Percentiles rank a stretch among this genome's conserved stretches.
Evolutionary conservation across 139 green algal genomes (phyloP).

Genomic region (Chara braunii): DNA sequence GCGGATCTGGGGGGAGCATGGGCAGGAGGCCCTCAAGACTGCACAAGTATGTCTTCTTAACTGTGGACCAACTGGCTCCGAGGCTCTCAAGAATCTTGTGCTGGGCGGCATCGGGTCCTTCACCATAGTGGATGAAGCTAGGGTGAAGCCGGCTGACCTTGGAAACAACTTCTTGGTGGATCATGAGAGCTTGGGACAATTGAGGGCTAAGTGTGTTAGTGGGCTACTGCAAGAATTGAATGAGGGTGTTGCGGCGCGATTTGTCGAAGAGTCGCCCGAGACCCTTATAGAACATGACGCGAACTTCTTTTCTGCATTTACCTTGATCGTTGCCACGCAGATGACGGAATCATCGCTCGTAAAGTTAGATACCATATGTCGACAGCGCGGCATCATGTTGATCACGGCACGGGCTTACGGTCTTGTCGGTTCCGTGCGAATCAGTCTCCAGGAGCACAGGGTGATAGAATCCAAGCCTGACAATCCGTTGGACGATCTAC

Average conservation of each 20-base stretch:
- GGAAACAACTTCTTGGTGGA: constrained; percentile 90
- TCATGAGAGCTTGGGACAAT: constrained; percentile 49
- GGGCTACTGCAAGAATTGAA: constrained; percentile 86
- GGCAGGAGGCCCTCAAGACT: constrained; percentile 27
- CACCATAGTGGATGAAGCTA: constrained; percentile 78
- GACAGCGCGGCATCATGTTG: constrained; percentile 51
- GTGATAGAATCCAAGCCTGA: constrained; percentile 91
- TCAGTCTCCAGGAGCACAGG: constrained; percentile 65
- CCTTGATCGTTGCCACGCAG: constrained; percentile 84
- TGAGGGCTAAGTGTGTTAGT: constrained; percentile 61
- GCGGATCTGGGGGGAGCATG: constrained; percentile 48
- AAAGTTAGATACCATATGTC: constrained; percentile 65
- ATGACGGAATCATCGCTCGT: constrained; percentile 54
- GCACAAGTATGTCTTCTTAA: constrained; percentile 43
- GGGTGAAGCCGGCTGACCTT: constrained; percentile 65
- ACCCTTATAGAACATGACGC: constrained; percentile 64
- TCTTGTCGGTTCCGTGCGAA: constrained; percentile 67
- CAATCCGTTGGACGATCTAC: constrained; percentile 69
- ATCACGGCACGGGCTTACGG: constrained; percentile 74
- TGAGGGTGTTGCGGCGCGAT: constrained; percentile 67
- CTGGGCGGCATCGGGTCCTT: constrained; percentile 88
- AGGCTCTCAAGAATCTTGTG: constrained; percentile 95
- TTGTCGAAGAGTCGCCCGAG: constrained; percentile 68
- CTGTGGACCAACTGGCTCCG: constrained; percentile 55
- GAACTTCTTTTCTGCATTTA: constrained; percentile 78